A percentile compares a stretch with the other conserved stretches of the same genome.
These are phyloP conservation scores for Rhodotorula sp. DNA, from an alignment of 1,284 basidiomycete genomes.

Conservation along the genomic window DNA sequence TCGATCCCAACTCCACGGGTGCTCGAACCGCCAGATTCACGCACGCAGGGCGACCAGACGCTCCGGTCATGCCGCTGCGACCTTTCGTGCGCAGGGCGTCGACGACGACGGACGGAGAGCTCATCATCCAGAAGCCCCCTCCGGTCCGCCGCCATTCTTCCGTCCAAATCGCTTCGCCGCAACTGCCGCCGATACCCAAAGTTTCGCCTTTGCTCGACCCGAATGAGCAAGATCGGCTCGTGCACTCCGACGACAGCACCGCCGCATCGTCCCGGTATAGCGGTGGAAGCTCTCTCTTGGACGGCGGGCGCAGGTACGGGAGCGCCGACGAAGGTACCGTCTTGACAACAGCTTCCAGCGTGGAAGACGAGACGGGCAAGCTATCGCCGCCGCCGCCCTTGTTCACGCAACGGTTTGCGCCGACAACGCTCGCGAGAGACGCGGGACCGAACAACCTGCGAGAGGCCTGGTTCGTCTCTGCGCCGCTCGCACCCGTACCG, in stretches of 20 bases:
- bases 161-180: background rate
- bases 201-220: background rate
- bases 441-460: background rate
- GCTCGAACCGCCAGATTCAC: too few relatives aligned
- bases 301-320: background rate
- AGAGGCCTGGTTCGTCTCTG: background rate
- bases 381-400: background rate
- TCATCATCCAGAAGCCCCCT: background rate
- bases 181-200: conserved; percentile 1
- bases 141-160: background rate
- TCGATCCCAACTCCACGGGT: too few relatives aligned
- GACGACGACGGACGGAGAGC: background rate
- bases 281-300: background rate
- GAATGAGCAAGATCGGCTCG: background rate
- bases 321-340: conserved; percentile 2
- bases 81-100: background rate
- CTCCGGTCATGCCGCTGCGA: background rate
- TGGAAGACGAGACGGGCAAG: background rate
- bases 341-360: background rate
- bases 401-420: background rate
- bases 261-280: background rate
- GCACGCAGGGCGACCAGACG: background rate
- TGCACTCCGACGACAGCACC: background rate
- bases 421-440: background rate
- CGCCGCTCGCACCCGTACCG: background rate